phyloP scores from a whole-genome alignment of 1,284 basidiomycete species.

The Pseudozyma sp. region DNA sequence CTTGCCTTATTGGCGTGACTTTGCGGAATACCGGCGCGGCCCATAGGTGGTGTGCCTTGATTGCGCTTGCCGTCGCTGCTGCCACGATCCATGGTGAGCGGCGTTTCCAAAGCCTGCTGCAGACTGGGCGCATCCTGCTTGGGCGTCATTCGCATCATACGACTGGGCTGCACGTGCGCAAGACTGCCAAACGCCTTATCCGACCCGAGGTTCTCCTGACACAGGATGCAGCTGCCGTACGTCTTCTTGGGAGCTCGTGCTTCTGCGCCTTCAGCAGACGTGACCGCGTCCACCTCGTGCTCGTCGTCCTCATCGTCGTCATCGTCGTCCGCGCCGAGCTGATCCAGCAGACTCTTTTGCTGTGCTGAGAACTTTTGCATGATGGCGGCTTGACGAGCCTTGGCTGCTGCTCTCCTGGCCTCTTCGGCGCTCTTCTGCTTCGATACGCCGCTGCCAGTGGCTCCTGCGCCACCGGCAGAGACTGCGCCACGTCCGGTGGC shows the following conservation, averaged over 20 bases:
- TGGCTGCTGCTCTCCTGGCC: slow-evolving; percentile 57
- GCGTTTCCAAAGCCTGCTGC: slow-evolving; percentile 79
- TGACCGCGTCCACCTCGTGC: slow-evolving; percentile 40
- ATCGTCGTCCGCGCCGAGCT: slow-evolving; percentile 60
- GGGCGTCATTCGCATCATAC: slow-evolving; percentile 82
- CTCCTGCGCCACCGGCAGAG: slow-evolving; percentile 10
- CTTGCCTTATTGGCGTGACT: slow-evolving; percentile 13
- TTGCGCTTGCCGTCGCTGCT: slow-evolving; percentile 49
- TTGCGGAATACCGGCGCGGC: slow-evolving; percentile 21
- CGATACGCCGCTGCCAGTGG: slow-evolving; percentile 5
- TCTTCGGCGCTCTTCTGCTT: slow-evolving; percentile 50
- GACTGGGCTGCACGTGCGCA: slow-evolving; percentile 89
- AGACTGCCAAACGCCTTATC: slow-evolving; percentile 85
- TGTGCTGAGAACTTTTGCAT: slow-evolving; percentile 67
- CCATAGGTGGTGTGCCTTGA: slow-evolving; percentile 37
- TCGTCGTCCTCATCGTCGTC: slow-evolving; percentile 57
- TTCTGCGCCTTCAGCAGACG: slow-evolving; percentile 16
- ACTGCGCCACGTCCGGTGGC: slow-evolving; percentile 34
- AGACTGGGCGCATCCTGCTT: slow-evolving; percentile 76
- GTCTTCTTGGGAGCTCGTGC: slow-evolving; percentile 35
- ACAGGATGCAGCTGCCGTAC: slow-evolving; percentile 91
- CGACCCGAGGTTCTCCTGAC: slow-evolving; percentile 89
- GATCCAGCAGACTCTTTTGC: slow-evolving; percentile 64
- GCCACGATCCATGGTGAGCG: slow-evolving; percentile 63
- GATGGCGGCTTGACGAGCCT: slow-evolving; percentile 65